Evolutionary conservation across 148 eudicot species (phyloP).

Genomic region (Cornus kousa): DNA sequence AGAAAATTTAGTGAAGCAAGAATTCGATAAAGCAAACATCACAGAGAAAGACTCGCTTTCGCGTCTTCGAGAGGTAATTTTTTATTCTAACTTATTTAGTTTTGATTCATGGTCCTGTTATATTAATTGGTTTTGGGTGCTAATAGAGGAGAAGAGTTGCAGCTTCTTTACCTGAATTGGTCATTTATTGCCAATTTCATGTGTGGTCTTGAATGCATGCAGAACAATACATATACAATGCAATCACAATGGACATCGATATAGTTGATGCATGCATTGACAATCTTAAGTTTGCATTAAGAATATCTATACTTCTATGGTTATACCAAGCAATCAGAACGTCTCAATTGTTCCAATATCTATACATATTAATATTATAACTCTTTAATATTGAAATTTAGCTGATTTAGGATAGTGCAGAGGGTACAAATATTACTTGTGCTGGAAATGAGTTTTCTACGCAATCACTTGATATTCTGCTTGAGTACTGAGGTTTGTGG

Average conservation of each 20-base stretch:
- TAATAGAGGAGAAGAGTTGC: not conserved
- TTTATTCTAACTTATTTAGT: not conserved
- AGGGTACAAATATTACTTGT: no score
- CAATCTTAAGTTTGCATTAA: not conserved
- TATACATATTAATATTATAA: no score
- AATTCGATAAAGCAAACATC: slow-evolving; percentile 31
- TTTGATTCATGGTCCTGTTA: no score
- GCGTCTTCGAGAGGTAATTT: slow-evolving; percentile 44
- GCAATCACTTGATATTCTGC: no score
- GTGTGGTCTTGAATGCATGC: not conserved
- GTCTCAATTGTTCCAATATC: not conserved
- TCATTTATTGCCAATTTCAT: not conserved
- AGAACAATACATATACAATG: not conserved
- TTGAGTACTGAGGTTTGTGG: not conserved
- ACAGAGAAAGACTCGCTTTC: slow-evolving; percentile 42
- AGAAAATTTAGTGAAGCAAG: slow-evolving; percentile 48
- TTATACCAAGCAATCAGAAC: not conserved
- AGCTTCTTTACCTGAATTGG: not conserved
- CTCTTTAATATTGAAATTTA: not conserved
- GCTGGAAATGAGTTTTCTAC: not conserved
- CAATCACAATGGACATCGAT: not conserved
- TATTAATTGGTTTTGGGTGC: not conserved
- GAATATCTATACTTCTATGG: not conserved
- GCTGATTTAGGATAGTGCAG: no score
- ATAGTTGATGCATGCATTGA: not conserved